These are phyloP conservation scores for Exophiala sp. DNA, from an alignment of 2,329 filamentous ascomycete genomes.

Conservation along the genomic window DNA sequence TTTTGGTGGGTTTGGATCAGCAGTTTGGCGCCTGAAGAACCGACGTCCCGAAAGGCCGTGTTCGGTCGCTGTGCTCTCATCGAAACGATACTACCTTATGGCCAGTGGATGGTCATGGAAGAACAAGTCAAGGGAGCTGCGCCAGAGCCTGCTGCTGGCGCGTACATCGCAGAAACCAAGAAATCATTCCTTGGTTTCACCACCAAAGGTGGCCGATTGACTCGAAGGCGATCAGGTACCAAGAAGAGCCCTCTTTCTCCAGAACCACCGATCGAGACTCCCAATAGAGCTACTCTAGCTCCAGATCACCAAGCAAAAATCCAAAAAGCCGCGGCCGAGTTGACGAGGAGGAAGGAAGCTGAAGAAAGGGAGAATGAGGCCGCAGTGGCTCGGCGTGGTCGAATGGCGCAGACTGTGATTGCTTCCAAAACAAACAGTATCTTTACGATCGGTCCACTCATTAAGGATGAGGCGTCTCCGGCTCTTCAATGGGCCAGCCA, in stretches of 20 bases:
- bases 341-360: constrained; percentile 69
- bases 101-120: constrained; percentile 91
- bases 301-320: constrained; percentile 91
- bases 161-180: constrained; percentile 95
- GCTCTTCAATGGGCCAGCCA: constrained; percentile 97
- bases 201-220: constrained; percentile 65
- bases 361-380: constrained; percentile 42
- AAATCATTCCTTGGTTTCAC: constrained; percentile 75
- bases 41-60: constrained; percentile 76
- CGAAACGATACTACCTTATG: constrained; percentile 76
- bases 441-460: constrained; percentile 78
- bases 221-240: constrained; percentile 67
- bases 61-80: constrained; percentile 92
- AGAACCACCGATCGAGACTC: constrained; percentile 51
- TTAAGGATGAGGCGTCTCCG: constrained; percentile 81
- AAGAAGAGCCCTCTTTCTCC: constrained; percentile 54
- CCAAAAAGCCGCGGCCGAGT: constrained; percentile 79
- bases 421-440: constrained; percentile 80
- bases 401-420: constrained; percentile 49
- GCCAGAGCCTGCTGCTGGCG: constrained; percentile 75
- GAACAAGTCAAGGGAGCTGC: constrained; percentile 94
- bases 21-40: constrained; percentile 88
- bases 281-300: constrained; percentile 72
- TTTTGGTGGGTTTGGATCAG: constrained; percentile 99
- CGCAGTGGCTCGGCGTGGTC: constrained; percentile 55